Conservation (phyloP, 2,329 filamentous ascomycete genomes). For the Sphaceloma murrayae region DNA sequence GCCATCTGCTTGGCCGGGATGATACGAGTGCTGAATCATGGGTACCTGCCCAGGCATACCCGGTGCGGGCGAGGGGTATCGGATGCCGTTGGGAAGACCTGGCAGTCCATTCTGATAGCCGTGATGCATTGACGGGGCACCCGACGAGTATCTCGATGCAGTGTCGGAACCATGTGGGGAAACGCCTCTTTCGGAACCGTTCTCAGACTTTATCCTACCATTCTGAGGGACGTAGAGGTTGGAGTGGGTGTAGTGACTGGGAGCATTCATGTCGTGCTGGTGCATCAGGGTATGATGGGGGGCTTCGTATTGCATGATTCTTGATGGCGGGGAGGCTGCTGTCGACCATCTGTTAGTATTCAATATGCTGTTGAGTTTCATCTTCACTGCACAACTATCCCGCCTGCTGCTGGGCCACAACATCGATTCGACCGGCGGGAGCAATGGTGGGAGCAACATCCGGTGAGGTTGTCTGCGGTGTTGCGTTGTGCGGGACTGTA, state of each 20-base stretch:
- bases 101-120: conserved; percentile 40
- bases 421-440: conserved; percentile 20
- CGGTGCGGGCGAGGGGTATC: conserved; percentile 45
- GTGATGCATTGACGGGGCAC: conserved; percentile 43
- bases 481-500: conserved; percentile 7
- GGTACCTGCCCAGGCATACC: conserved; percentile 42
- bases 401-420: conserved; percentile 27
- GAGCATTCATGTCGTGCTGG: conserved; percentile 22
- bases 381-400: conserved; percentile 29
- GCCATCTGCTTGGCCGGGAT: conserved; percentile 35
- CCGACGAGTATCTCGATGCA: conserved; percentile 48
- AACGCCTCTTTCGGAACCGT: conserved; percentile 49
- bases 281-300: conserved; percentile 26
- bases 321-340: conserved; percentile 23
- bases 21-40: conserved; percentile 47
- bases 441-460: conserved; percentile 21
- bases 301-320: conserved; percentile 34
- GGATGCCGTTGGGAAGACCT: conserved; percentile 43
- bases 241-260: conserved; percentile 27
- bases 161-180: conserved; percentile 48
- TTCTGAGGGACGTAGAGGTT: conserved; percentile 42
- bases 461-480: conserved; percentile 12
- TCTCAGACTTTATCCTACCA: conserved; percentile 47
- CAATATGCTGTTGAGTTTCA: conserved; percentile 30
- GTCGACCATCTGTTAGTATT: conserved; percentile 31